Base-by-base conservation (phyloP, 2,329 filamentous ascomycete genomes). In the Calonectria pauciramosa region DNA sequence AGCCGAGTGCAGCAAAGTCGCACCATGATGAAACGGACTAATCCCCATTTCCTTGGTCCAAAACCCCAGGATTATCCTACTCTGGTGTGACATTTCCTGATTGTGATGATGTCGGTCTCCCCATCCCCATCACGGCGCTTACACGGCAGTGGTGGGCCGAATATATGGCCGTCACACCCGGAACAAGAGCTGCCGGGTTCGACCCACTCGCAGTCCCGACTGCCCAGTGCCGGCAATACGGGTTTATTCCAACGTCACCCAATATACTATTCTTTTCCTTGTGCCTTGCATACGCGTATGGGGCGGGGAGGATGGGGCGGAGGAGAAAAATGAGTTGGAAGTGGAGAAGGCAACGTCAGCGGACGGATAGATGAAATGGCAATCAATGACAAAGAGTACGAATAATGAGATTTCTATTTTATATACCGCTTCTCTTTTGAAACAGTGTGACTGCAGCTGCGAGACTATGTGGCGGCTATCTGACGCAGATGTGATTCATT, bases 1-100 rank as follows among this genome's bases (percentile, higher is more conserved):
- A 0, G 83, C 84, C 11, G 90, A 91, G 79, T 89, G 87, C 75
- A 78, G 88, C 73, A 84, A 82, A 47, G 73, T 87, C 63, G 76
- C 73, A 10, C 71, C 60, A 20, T 74, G 73, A 71, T 75, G 49
- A 68, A 63, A 65, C 68, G 8, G 23, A 63, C 26, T 49, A 64
- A 20, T 41, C 18, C 56, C 49, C 56, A 52, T 70, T 36, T 64
- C 44, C 14, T 36, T 49, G 30, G 56, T 32, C 38, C 60, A 23
- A 23, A 28, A 44, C 14, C 11, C 56, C n/a, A 36, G 34, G 56
- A 60, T 38, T 23, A 26, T 60, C 56, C 56, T 60, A 60, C 56
- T 60, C 56, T 60, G 34, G 56, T 60, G 56, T 60, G 56, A 60
- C 56, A 16, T 60, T 60, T 60, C 56, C 56, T 60, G 56, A 60